Conservation (phyloP, 2,329 filamentous ascomycete species). For the Coniochaeta hoffmannii region DNA sequence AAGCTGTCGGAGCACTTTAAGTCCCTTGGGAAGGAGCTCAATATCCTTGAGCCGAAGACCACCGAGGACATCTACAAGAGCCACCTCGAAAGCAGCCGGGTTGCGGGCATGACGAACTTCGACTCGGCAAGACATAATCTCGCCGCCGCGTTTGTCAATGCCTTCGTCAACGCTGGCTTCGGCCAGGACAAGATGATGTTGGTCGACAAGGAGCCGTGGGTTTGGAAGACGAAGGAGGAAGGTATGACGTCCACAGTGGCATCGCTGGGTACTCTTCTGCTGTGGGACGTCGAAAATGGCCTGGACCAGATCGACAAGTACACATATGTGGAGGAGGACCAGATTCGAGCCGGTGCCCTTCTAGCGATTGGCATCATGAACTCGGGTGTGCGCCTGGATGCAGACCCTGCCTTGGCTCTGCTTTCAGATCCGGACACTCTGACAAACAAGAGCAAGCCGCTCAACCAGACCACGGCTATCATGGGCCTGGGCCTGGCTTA, state of each 20-base stretch:
- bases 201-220: conserved; percentile 85
- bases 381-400: conserved; percentile 81
- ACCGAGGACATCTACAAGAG: conserved; percentile 99
- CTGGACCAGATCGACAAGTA: conserved; percentile 93
- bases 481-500: conserved; percentile 96
- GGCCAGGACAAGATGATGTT: conserved; percentile 98
- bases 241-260: conserved; percentile 96
- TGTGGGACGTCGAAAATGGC: conserved; percentile 91
- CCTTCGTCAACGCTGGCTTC: conserved; percentile 93
- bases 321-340: conserved; percentile 74
- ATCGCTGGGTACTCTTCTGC: conserved; percentile 80
- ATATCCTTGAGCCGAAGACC: conserved; percentile 92
- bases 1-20: conserved; percentile 91
- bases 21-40: conserved; percentile 86
- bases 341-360: conserved; percentile 83
- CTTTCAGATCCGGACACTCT: conserved; percentile 75
- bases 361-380: conserved; percentile 95
- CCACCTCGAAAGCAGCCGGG: conserved; percentile 90
- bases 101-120: conserved; percentile 86
- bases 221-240: conserved; percentile 98
- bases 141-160: conserved; percentile 92
- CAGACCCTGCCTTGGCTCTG: conserved; percentile 83
- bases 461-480: conserved; percentile 76
- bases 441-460: conserved; percentile 61
- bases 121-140: conserved; percentile 95